Conservation (phyloP, 192 early-diverging fungal genomes). For the Pilobolus umbonatus region DNA sequence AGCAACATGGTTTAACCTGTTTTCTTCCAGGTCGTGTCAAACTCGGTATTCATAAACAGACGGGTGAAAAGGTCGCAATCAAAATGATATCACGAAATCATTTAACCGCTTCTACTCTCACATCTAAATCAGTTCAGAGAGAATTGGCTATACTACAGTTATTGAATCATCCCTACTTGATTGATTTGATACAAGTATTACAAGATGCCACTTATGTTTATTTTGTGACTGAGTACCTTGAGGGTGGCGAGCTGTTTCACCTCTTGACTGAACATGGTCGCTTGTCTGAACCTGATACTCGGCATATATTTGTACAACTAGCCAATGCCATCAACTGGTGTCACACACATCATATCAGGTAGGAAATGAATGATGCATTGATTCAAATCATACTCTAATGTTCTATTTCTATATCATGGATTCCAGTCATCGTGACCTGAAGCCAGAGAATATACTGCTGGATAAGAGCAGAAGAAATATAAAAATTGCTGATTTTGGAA, state of each 20-base stretch:
- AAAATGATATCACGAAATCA: conserved; percentile 31
- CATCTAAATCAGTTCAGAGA: conserved; percentile 20
- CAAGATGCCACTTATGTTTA: conserved; percentile 29
- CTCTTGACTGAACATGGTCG: conserved; percentile 26
- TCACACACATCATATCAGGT: conserved; percentile 34
- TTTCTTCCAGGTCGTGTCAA: conserved; percentile 29
- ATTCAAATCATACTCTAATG: background rate
- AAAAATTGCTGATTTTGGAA: conserved; percentile 65
- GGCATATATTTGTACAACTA: conserved; percentile 69
- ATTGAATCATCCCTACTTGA: conserved; percentile 23
- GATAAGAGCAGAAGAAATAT: conserved; percentile 41
- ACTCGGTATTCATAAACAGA: conserved; percentile 29
- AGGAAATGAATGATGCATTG: no score
- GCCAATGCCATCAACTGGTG: conserved; percentile 55
- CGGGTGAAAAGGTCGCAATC: conserved; percentile 32
- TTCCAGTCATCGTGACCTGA: conserved; percentile 64
- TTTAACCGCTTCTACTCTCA: conserved; percentile 14
- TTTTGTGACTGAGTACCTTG: conserved; percentile 33
- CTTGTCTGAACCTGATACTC: conserved; percentile 49
- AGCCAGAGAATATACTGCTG: conserved; percentile 63
- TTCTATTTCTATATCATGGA: background rate
- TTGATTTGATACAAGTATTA: conserved; percentile 23
- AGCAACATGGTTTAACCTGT: background rate
- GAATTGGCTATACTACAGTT: conserved; percentile 32
- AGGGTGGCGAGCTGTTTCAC: conserved; percentile 30